Conservation (phyloP, 2,329 filamentous ascomycete genomes). For the Tolypocladium guangdongense region DNA sequence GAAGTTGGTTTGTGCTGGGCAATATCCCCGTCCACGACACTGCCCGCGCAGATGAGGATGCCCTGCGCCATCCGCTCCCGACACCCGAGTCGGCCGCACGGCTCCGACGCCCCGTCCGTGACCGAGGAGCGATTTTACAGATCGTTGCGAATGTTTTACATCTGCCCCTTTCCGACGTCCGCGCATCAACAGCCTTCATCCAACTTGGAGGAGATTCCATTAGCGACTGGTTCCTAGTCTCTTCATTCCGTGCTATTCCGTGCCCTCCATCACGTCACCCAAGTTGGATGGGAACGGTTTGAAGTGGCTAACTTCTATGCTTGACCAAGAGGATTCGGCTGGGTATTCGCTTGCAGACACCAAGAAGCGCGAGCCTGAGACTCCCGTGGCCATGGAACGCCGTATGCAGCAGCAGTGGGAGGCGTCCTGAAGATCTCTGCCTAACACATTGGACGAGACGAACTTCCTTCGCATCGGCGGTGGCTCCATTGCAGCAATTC, state of each 20-base stretch:
- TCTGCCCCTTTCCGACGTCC: background rate
- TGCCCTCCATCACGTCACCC: slow-evolving; percentile 4
- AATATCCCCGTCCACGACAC: background rate
- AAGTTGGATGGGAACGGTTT: slow-evolving; percentile 4
- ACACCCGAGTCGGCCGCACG: too few relatives aligned
- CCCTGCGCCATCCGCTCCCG: background rate
- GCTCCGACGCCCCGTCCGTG: background rate
- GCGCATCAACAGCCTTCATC: background rate
- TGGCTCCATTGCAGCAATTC: slow-evolving; percentile 12
- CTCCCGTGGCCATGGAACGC: slow-evolving; percentile 1
- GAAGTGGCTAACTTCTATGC: background rate
- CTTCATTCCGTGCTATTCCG: slow-evolving; percentile 3
- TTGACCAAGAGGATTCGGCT: background rate
- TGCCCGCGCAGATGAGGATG: background rate
- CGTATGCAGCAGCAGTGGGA: slow-evolving; percentile 7
- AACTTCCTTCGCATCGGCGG: slow-evolving; percentile 11
- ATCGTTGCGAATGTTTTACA: background rate
- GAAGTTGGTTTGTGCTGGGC: background rate
- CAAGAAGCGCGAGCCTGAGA: slow-evolving; percentile 1
- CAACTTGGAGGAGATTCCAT: background rate
- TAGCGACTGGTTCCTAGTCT: slow-evolving; percentile 1
- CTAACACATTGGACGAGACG: slow-evolving; percentile 6
- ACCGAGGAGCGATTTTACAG: background rate
- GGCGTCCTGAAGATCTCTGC: slow-evolving; percentile 3
- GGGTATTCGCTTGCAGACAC: background rate